Conservation (phyloP, 2,329 filamentous ascomycete species). For the Fusarium dimerum region DNA sequence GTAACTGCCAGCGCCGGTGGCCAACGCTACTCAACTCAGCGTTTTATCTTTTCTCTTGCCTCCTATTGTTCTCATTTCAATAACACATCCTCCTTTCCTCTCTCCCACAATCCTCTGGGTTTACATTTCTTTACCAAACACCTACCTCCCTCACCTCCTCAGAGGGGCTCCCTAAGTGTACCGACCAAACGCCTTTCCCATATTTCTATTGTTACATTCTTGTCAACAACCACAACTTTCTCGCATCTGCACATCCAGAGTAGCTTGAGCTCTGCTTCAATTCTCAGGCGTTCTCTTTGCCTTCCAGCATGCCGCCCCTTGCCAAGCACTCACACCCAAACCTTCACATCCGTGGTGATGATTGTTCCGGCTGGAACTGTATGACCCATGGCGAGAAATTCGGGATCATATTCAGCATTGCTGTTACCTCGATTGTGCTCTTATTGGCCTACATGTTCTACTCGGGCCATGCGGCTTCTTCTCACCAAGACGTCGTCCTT, state of each 20-base stretch:
- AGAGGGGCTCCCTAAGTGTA: neutral
- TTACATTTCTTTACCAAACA: neutral
- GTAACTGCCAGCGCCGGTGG: too few species aligned
- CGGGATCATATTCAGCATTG: conserved; percentile 41
- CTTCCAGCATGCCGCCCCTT: neutral
- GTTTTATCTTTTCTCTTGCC: too few species aligned
- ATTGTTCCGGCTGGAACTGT: conserved; percentile 41
- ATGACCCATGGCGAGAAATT: conserved; percentile 38
- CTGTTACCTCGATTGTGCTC: conserved; percentile 32
- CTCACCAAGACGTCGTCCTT: conserved; percentile 14
- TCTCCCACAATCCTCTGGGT: too few species aligned
- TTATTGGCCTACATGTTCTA: conserved; percentile 38
- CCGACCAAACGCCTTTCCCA: neutral
- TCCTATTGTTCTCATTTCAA: too few species aligned
- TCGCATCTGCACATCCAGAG: too few species aligned
- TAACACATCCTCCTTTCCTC: too few species aligned
- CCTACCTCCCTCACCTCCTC: neutral
- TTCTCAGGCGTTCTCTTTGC: neutral
- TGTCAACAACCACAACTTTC: too few species aligned
- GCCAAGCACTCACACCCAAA: neutral
- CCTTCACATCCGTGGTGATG: neutral
- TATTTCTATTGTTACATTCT: neutral
- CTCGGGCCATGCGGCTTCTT: conserved; percentile 25
- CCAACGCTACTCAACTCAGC: too few species aligned
- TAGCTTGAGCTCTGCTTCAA: neutral